phyloP scores from a whole-genome alignment of 2,329 filamentous ascomycete genomes.

The Hypoxylon sp. region DNA sequence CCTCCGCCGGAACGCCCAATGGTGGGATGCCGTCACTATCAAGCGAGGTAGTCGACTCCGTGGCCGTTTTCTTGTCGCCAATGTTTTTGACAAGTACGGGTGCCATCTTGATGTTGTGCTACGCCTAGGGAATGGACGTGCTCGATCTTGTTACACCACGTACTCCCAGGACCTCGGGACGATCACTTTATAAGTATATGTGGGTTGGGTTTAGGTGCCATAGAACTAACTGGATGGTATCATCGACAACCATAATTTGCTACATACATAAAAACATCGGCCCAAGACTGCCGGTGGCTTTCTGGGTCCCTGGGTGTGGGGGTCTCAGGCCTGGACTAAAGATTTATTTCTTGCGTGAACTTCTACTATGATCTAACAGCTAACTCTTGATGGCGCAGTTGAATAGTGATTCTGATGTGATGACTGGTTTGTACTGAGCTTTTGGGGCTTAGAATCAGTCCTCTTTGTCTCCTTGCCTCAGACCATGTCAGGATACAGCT shows the following conservation, averaged over 20 bases:
- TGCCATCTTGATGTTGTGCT: constrained; percentile 39
- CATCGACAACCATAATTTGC: constrained; percentile 37
- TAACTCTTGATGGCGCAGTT: neutral
- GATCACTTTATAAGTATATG: constrained; percentile 23
- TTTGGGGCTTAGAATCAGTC: neutral
- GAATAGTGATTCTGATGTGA: constrained; percentile 1
- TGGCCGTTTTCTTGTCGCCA: constrained; percentile 37
- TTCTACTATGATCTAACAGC: neutral
- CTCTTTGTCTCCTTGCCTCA: neutral
- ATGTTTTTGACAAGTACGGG: constrained; percentile 42
- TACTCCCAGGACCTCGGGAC: constrained; percentile 1
- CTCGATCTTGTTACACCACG: constrained; percentile 3
- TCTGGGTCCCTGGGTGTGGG: constrained; percentile 28
- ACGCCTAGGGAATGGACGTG: neutral
- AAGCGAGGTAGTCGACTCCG: constrained; percentile 43
- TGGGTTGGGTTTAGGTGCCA: neutral
- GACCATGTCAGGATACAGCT: neutral
- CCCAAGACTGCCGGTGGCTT: constrained; percentile 2
- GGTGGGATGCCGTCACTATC: constrained; percentile 44
- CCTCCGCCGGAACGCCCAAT: constrained; percentile 49
- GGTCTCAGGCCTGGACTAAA: constrained; percentile 14
- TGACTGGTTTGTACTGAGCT: neutral
- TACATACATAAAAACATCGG: constrained; percentile 7
- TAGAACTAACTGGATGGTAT: constrained; percentile 36
- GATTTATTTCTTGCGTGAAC: neutral